Percentiles rank a stretch among this genome's conserved stretches.
Evolutionary conservation across 2,329 filamentous ascomycete genomes (phyloP).

Genomic region (Emmonsia crescens): DNA sequence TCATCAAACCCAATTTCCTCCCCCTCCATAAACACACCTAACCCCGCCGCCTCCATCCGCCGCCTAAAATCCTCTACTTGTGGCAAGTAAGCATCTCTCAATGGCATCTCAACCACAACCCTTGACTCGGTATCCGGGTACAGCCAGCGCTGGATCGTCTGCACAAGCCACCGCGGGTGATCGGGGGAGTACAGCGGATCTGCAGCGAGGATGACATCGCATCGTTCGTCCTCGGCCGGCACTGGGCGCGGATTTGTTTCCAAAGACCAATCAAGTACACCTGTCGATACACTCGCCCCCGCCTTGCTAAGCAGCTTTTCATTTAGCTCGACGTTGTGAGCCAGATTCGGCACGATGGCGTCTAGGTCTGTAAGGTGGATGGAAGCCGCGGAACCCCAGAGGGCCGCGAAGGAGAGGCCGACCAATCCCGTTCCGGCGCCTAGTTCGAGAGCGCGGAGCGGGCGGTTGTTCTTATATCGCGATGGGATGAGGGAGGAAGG

Average conservation of each 20-base stretch:
- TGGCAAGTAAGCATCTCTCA: slow-evolving; percentile 55
- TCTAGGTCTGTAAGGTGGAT: slow-evolving; percentile 75
- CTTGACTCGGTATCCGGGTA: slow-evolving; percentile 46
- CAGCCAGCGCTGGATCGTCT: slow-evolving; percentile 60
- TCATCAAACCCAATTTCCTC: slow-evolving; percentile 38
- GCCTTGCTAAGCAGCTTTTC: slow-evolving; percentile 41
- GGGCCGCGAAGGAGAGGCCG: slow-evolving; percentile 68
- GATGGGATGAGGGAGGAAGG: slow-evolving; percentile 23
- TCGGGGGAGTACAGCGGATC: slow-evolving; percentile 80
- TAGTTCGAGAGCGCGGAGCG: slow-evolving; percentile 55
- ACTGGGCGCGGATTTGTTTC: slow-evolving; percentile 18
- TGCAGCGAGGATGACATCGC: slow-evolving; percentile 65
- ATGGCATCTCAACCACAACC: slow-evolving; percentile 69
- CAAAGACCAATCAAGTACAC: slow-evolving; percentile 60
- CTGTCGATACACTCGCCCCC: slow-evolving; percentile 50
- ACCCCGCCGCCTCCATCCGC: slow-evolving; percentile 47
- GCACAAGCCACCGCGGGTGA: slow-evolving; percentile 64
- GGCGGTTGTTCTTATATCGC: slow-evolving; percentile 14
- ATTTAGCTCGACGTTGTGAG: slow-evolving; percentile 62
- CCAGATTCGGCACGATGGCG: slow-evolving; percentile 70
- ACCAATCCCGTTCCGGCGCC: slow-evolving; percentile 88
- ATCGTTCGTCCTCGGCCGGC: slow-evolving; percentile 24
- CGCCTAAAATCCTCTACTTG: slow-evolving; percentile 54
- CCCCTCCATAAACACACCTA: slow-evolving; percentile 42
- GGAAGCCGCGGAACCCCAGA: slow-evolving; percentile 45